phyloP scores from a whole-genome alignment of 2,329 filamentous ascomycete genomes.

The Emericellopsis atlantica region DNA sequence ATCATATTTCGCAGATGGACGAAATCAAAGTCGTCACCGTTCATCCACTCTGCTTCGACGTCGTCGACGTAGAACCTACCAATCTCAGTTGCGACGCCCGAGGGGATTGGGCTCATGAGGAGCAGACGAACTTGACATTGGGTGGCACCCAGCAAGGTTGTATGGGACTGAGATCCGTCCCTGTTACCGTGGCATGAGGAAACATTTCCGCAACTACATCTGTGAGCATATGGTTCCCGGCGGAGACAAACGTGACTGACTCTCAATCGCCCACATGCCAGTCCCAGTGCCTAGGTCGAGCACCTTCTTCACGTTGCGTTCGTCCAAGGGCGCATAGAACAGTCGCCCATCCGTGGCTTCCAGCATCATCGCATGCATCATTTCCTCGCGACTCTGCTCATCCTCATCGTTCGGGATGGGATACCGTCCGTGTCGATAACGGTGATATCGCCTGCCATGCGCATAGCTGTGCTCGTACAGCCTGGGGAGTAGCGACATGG shows the following conservation, averaged over 20 bases:
- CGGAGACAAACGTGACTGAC: slow-evolving; percentile 12
- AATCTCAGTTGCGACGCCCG: slow-evolving; percentile 14
- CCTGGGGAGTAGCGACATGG: slow-evolving; percentile 18
- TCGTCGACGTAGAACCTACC: slow-evolving; percentile 25
- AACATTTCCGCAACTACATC: slow-evolving; percentile 40
- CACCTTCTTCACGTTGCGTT: slow-evolving; percentile 9
- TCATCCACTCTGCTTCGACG: slow-evolving; percentile 20
- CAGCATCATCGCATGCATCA: slow-evolving; percentile 21
- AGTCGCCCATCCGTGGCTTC: slow-evolving; percentile 18
- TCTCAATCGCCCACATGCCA: slow-evolving; percentile 14
- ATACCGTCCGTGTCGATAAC: slow-evolving; percentile 16
- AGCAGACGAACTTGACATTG: slow-evolving; percentile 33
- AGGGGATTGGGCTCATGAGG: no score
- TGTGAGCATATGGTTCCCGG: background rate
- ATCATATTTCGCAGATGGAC: slow-evolving; percentile 19
- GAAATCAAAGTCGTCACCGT: slow-evolving; percentile 17
- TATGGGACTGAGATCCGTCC: slow-evolving; percentile 20
- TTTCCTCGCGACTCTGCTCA: slow-evolving; percentile 6
- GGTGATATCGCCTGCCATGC: slow-evolving; percentile 24
- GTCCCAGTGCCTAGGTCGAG: slow-evolving; percentile 13
- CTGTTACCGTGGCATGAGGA: slow-evolving; percentile 15
- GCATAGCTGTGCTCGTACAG: slow-evolving; percentile 21
- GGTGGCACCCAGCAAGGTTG: slow-evolving; percentile 24
- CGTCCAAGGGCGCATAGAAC: slow-evolving; percentile 12
- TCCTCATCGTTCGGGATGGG: background rate